Percentiles rank a stretch among this genome's conserved stretches.
phyloP scores from a whole-genome alignment of 805 yeast genomes.

The Schizosaccharomyces pombe region DNA sequence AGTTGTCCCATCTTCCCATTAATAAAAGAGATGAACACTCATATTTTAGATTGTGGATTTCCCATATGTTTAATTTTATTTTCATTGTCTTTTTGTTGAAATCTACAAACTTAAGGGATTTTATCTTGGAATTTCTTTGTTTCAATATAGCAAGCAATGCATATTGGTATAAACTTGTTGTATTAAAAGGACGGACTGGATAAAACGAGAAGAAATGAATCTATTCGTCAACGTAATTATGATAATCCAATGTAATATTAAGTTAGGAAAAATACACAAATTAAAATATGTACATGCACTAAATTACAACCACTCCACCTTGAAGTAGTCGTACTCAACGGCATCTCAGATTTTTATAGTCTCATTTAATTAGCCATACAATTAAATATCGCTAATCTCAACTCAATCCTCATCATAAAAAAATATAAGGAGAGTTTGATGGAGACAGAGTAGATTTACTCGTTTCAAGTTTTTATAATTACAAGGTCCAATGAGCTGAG shows the following conservation, averaged over 20 bases:
- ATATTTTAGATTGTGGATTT: too few relatives aligned
- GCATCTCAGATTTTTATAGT: background rate
- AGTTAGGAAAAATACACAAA: background rate
- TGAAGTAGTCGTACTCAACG: slow-evolving; percentile 2
- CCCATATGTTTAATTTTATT: too few relatives aligned
- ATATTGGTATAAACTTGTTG: too few relatives aligned
- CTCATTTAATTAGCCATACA: background rate
- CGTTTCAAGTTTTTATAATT: too few relatives aligned
- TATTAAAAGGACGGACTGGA: too few relatives aligned
- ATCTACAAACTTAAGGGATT: too few relatives aligned
- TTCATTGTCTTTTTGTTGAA: too few relatives aligned
- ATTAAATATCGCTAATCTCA: background rate
- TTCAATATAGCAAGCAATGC: too few relatives aligned
- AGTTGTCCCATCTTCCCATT: background rate
- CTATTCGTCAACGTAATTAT: background rate
- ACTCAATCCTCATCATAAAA: background rate
- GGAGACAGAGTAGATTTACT: background rate
- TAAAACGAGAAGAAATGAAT: too few relatives aligned
- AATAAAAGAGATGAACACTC: too few relatives aligned
- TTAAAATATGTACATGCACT: background rate
- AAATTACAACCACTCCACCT: slow-evolving; percentile 1
- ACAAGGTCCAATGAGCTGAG: too few relatives aligned
- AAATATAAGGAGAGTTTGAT: background rate
- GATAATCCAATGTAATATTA: background rate
- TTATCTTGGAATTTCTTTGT: too few relatives aligned